Conservation (phyloP, 1,139 yeast species). For the Candida dubliniensis region DNA sequence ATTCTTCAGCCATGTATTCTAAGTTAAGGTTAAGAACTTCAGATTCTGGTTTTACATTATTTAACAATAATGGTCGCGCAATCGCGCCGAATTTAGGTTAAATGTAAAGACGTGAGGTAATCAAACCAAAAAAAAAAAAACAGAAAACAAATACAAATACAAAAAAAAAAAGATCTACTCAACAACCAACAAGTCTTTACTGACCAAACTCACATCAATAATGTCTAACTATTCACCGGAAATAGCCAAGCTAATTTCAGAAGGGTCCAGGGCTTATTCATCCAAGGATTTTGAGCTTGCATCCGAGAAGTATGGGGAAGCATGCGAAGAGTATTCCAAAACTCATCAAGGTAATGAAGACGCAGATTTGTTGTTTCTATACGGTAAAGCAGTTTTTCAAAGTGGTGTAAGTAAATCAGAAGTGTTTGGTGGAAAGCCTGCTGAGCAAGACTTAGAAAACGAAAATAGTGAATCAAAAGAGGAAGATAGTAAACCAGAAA, state of each 20-base stretch:
- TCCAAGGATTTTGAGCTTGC: conserved; percentile 67
- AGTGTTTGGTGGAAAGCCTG: conserved; percentile 66
- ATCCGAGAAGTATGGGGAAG: conserved; percentile 69
- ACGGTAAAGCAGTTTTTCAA: conserved; percentile 80
- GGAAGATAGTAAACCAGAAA: conserved; percentile 19
- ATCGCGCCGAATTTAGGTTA: neutral
- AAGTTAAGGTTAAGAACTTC: no score
- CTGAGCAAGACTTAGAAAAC: conserved; percentile 15
- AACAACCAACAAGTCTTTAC: neutral
- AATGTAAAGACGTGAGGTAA: neutral
- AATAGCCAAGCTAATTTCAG: conserved; percentile 48
- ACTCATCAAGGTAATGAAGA: conserved; percentile 53
- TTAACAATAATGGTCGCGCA: no score
- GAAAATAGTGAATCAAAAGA: conserved; percentile 10
- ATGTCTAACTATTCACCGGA: conserved; percentile 18
- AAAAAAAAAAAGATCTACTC: neutral
- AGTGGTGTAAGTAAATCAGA: conserved; percentile 75
- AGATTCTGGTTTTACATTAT: no score
- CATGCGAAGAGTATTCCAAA: conserved; percentile 59
- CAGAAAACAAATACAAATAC: neutral
- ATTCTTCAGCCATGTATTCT: no score
- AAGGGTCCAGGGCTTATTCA: conserved; percentile 64
- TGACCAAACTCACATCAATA: neutral
- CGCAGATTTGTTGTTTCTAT: conserved; percentile 69
- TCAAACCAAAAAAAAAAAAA: neutral